Conservation (phyloP, 208 protist genomes). For the Pavlovales sp. region DNA sequence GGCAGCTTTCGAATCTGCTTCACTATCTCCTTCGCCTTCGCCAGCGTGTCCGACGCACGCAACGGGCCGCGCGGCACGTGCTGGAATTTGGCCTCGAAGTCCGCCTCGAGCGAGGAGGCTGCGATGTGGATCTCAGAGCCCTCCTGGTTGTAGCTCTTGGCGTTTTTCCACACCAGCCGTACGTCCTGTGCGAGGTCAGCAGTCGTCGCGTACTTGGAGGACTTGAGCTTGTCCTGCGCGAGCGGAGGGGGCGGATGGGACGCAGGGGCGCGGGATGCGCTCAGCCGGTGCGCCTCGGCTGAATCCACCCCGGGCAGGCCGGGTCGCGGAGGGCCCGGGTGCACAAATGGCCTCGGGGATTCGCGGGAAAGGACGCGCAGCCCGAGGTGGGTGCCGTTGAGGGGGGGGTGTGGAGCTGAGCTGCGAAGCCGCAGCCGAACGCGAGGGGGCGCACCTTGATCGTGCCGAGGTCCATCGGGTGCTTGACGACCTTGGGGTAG, state of each 20-base stretch:
- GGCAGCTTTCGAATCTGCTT: not conserved
- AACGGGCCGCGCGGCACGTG: not conserved
- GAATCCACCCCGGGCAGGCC: too few relatives aligned
- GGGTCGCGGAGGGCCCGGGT: too few relatives aligned
- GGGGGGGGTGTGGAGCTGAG: too few relatives aligned
- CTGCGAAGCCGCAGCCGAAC: too few relatives aligned
- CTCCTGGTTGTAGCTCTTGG: constrained; percentile 5
- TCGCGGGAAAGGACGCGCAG: too few relatives aligned
- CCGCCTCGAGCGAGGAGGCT: not conserved
- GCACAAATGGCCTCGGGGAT: too few relatives aligned
- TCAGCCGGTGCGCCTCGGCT: not conserved
- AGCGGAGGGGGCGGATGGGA: too few relatives aligned
- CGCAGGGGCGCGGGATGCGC: constrained; percentile 4
- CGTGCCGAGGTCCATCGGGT: constrained; percentile 27
- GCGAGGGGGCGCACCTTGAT: not conserved
- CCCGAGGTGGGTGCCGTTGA: too few relatives aligned
- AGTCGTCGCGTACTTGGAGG: not conserved
- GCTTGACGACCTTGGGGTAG: constrained; percentile 35
- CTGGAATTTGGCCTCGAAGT: not conserved
- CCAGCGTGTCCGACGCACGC: not conserved
- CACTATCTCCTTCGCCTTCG: constrained; percentile 21
- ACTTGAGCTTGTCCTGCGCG: constrained; percentile 6
- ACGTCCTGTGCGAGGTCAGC: not conserved
- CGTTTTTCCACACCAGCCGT: constrained; percentile 24
- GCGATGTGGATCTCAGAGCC: not conserved